These are phyloP conservation scores for Coemansia sp. DNA, from an alignment of 192 early-diverging fungal species.

Conservation along the genomic window DNA sequence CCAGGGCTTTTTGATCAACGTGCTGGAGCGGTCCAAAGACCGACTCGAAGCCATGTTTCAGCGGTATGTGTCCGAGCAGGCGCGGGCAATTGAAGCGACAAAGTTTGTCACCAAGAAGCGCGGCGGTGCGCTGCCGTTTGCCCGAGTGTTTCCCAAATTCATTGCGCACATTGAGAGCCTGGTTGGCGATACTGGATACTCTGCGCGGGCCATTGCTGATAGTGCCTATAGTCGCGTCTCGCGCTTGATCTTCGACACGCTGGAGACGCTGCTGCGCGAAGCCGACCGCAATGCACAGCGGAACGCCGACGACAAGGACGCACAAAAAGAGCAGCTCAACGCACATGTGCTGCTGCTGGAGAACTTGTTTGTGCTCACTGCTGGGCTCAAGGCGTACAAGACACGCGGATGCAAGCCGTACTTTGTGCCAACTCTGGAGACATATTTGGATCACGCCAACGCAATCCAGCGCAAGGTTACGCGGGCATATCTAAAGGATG, in stretches of 20 bases:
- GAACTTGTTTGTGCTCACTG: slow-evolving; percentile 94
- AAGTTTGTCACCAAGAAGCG: slow-evolving; percentile 85
- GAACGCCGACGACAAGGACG: slow-evolving; percentile 78
- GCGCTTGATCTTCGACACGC: slow-evolving; percentile 79
- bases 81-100: slow-evolving; percentile 86
- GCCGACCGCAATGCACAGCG: slow-evolving; percentile 59
- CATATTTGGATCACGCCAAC: slow-evolving; percentile 83
- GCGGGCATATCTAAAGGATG: slow-evolving; percentile 82
- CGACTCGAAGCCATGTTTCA: slow-evolving; percentile 74
- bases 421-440: slow-evolving; percentile 39
- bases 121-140: slow-evolving; percentile 84
- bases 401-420: slow-evolving; percentile 66
- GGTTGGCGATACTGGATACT: slow-evolving; percentile 58
- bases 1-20: slow-evolving; percentile 66
- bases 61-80: slow-evolving; percentile 83
- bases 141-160: slow-evolving; percentile 87
- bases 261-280: slow-evolving; percentile 79
- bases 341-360: slow-evolving; percentile 84
- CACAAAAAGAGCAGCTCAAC: slow-evolving; percentile 79
- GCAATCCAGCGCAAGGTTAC: slow-evolving; percentile 76
- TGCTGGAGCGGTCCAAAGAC: slow-evolving; percentile 67
- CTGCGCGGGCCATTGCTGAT: slow-evolving; percentile 70
- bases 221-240: slow-evolving; percentile 82
- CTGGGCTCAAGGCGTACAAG: slow-evolving; percentile 73
- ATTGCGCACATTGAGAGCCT: slow-evolving; percentile 67